Conservation (phyloP, 306 rosid genomes). For the Oxytropis ochrocephala region DNA sequence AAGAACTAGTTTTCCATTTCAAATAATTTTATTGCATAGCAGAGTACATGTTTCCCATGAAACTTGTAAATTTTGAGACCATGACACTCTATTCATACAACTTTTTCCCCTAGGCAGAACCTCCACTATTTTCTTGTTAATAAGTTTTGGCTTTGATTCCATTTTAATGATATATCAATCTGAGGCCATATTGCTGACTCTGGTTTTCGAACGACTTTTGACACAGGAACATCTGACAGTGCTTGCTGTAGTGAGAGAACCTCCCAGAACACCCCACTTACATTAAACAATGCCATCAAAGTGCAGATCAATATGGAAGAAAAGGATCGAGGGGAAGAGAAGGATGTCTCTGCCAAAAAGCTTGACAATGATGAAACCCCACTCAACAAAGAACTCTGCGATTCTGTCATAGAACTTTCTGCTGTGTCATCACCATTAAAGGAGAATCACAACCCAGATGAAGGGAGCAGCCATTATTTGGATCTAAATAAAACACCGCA, state of each 20-base stretch:
- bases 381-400: constrained; percentile 23
- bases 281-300: constrained; percentile 32
- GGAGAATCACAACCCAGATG: constrained; percentile 32
- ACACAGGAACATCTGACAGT: constrained; percentile 23
- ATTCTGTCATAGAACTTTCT: constrained; percentile 23
- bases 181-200: not conserved
- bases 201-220: constrained; percentile 18
- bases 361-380: constrained; percentile 21
- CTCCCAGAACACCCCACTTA: constrained; percentile 30
- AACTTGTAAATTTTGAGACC: not conserved
- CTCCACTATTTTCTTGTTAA: not conserved
- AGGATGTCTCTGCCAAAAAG: constrained; percentile 10
- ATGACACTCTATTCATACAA: not conserved
- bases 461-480: constrained; percentile 19
- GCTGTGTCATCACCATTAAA: constrained; percentile 28
- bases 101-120: not conserved
- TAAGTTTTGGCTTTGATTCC: not conserved
- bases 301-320: constrained; percentile 22
- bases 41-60: not conserved
- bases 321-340: constrained; percentile 22
- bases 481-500: constrained; percentile 42
- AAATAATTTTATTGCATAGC: not conserved
- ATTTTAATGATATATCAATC: not conserved
- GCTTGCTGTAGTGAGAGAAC: constrained; percentile 19
- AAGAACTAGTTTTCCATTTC: not conserved